Conservation (phyloP, 2,329 filamentous ascomycete genomes). For the Corynespora cassiicola region DNA sequence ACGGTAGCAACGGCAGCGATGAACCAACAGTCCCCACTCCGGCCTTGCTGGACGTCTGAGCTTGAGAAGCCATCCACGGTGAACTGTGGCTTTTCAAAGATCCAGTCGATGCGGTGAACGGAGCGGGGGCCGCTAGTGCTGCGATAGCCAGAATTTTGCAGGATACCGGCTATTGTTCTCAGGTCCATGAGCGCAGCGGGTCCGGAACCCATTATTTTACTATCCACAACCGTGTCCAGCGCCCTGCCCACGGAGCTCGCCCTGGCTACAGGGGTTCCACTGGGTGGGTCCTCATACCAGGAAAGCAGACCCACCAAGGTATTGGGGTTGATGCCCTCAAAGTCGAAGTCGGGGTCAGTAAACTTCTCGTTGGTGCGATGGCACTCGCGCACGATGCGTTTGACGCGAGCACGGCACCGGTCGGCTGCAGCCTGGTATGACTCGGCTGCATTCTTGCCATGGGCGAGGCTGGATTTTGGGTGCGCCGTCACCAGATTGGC, state of each 20-base stretch:
- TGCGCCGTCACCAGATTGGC: slow-evolving; percentile 51
- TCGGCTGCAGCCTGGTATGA: slow-evolving; percentile 76
- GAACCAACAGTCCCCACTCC: slow-evolving; percentile 84
- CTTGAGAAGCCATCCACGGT: slow-evolving; percentile 77
- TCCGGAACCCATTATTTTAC: slow-evolving; percentile 24
- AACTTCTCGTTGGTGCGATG: slow-evolving; percentile 83
- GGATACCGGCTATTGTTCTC: slow-evolving; percentile 68
- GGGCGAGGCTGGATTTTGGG: slow-evolving; percentile 55
- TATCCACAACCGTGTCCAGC: slow-evolving; percentile 28
- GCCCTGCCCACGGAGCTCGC: slow-evolving; percentile 25
- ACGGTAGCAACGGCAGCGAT: slow-evolving; percentile 80
- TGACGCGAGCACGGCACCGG: slow-evolving; percentile 68
- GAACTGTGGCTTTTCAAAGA: slow-evolving; percentile 78
- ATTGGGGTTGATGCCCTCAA: slow-evolving; percentile 67
- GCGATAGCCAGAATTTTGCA: slow-evolving; percentile 35
- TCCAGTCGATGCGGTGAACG: slow-evolving; percentile 61
- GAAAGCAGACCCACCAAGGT: slow-evolving; percentile 37
- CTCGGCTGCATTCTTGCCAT: slow-evolving; percentile 66
- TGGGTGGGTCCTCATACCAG: slow-evolving; percentile 57
- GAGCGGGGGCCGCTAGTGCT: slow-evolving; percentile 21
- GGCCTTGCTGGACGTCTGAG: slow-evolving; percentile 79
- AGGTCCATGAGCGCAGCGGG: slow-evolving; percentile 26
- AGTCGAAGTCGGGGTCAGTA: slow-evolving; percentile 80
- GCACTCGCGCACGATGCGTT: slow-evolving; percentile 67
- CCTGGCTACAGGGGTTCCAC: slow-evolving; percentile 30